Evolutionary conservation across 116 monocot genomes (phyloP), one percentile per base, ranked within the genome.

Genomic region (Phalaenopsis hybrid): DNA sequence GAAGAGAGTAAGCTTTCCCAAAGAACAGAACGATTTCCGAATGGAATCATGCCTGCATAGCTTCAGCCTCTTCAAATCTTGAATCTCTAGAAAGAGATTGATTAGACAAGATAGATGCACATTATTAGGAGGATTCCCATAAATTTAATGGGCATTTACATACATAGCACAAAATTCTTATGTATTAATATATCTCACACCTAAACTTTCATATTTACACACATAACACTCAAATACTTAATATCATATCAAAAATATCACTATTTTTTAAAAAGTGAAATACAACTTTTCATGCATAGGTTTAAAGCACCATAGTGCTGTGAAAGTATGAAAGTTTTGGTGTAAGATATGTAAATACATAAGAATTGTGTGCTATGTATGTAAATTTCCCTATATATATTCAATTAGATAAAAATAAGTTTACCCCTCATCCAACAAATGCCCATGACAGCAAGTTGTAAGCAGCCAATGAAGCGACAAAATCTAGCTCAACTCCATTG

Each of bases 61-160:
- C 41, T 81, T 89, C 88, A 74, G 92, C 95, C 17, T 89, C 94
- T 44, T 84, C 86, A 55, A 95, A 80, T 80, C 81, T 87, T 48
- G 87, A 90, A 4, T 90, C 86, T 78, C 90, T 84, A 23, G 90
- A 88, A 92, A 81, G 70, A 92, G 69, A 88, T 94, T 90, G 57
- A 94, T 77, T 75, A 92, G 76, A 74, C 89, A 90, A 45, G 87
- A 89, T 18, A 90, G 43, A 79, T 95, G 92, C 79, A 90, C 89
- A 3, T 88, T 61, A 21, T 69, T 78, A 0, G 85, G 87, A 58
- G 44, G 41, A 49, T 87, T 84, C 20, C 74, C 63, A 67, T 85
- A 90, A 63, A n/a, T 46, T 46, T 46, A 31, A 0, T 0, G 31
- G 31, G 31, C 31, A 31, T 31, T 31, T 31, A 31, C 31, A 31